Evolutionary conservation across 257 asterid genomes (phyloP).

Genomic region (Solanum chiquidenum): DNA sequence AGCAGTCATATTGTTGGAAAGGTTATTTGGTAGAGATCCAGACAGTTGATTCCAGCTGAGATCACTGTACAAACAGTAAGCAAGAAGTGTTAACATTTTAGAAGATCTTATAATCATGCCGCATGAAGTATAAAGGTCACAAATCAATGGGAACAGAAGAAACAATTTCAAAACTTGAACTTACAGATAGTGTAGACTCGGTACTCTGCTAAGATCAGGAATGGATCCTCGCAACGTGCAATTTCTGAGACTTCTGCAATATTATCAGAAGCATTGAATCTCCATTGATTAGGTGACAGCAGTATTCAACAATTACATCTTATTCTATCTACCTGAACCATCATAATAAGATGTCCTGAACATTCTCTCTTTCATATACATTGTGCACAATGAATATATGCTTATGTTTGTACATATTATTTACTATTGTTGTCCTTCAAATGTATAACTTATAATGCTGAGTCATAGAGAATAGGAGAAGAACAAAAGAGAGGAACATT

Average conservation of each 20-base stretch:
- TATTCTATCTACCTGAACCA: neutral
- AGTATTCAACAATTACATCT: neutral
- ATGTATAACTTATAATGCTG: neutral
- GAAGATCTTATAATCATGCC: neutral
- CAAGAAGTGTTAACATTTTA: neutral
- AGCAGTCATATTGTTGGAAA: slow-evolving; percentile 64
- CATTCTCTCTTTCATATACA: neutral
- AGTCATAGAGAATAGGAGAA: neutral
- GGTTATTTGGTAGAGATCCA: slow-evolving; percentile 44
- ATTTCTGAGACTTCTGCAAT: slow-evolving; percentile 41
- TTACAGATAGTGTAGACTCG: slow-evolving; percentile 26
- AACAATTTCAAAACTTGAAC: slow-evolving; percentile 1
- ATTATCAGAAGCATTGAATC: neutral
- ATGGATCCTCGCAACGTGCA: slow-evolving; percentile 32
- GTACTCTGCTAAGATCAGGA: slow-evolving; percentile 34
- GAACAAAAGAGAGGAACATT: neutral
- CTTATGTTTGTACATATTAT: neutral
- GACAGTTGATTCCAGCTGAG: slow-evolving; percentile 36
- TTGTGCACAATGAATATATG: neutral
- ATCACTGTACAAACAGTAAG: slow-evolving; percentile 22
- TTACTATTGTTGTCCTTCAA: neutral
- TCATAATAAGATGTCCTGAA: neutral
- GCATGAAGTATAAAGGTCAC: neutral
- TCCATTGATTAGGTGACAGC: neutral
- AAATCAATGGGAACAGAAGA: neutral